These are phyloP conservation scores for Blastomyces gilchristii DNA, from an alignment of 2,329 filamentous ascomycete genomes.

Conservation along the genomic window DNA sequence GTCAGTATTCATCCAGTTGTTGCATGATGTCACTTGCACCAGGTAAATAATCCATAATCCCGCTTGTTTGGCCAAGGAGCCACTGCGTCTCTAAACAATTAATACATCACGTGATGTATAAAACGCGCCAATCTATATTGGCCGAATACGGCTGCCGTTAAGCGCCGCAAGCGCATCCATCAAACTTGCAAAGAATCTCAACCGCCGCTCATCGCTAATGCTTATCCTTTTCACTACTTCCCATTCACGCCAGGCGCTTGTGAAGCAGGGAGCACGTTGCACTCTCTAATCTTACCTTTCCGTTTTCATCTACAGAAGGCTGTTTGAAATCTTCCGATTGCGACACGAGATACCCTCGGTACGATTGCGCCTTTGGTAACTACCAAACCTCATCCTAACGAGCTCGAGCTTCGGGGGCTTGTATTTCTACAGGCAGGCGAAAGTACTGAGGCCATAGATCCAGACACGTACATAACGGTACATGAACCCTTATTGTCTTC, in stretches of 20 bases:
- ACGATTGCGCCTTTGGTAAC: not conserved
- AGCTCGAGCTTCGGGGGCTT: not conserved
- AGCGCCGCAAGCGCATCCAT: not conserved
- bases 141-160: not conserved
- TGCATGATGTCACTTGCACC: not conserved
- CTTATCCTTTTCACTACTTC: not conserved
- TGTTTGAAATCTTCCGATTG: not conserved
- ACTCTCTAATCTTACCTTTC: not conserved
- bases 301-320: not conserved
- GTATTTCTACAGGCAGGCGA: not conserved
- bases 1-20: not conserved
- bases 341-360: not conserved
- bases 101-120: not conserved
- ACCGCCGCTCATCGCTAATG: not conserved
- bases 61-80: too few relatives aligned
- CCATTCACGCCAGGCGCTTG: not conserved
- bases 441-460: not conserved
- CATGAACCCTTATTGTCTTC: too few relatives aligned
- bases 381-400: not conserved
- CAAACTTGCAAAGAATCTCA: conserved; percentile 1
- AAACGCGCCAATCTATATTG: not conserved
- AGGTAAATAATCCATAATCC: too few relatives aligned
- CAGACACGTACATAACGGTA: not conserved
- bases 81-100: not conserved
- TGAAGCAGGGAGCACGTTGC: not conserved